These are phyloP conservation scores for Salix purpurea DNA, from an alignment of 345 rosid genomes.

Conservation along the genomic window DNA sequence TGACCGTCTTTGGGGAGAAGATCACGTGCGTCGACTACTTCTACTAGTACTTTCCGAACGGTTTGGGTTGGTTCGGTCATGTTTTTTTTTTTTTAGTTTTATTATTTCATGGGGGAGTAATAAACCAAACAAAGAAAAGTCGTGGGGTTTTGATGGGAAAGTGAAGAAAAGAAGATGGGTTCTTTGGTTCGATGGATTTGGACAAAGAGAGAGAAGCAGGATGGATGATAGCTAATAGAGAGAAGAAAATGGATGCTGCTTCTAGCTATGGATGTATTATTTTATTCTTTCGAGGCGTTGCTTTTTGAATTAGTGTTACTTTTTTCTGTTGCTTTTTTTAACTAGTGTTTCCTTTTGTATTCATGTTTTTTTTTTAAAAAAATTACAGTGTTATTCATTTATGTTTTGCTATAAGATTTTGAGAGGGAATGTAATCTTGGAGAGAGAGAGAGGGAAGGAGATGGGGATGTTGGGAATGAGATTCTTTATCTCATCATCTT, in stretches of 20 bases:
- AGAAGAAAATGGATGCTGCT: constrained; percentile 12
- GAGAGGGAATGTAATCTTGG: not conserved
- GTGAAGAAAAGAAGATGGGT: not conserved
- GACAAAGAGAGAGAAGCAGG: not conserved
- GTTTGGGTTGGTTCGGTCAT: constrained; percentile 31
- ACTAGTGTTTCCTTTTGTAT: not conserved
- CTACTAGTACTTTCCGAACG: constrained; percentile 61
- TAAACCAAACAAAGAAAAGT: not conserved
- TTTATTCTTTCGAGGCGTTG: constrained; percentile 5
- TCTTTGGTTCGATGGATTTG: not conserved
- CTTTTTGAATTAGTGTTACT: not conserved
- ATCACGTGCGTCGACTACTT: constrained; percentile 73
- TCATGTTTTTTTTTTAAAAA: not conserved
- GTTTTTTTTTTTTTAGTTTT: not conserved
- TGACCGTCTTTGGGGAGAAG: constrained; percentile 90
- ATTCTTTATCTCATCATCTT: not conserved
- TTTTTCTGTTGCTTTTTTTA: not conserved
- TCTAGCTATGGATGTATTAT: constrained; percentile 7
- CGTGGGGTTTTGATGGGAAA: not conserved
- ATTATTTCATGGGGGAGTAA: not conserved
- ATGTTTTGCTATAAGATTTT: not conserved
- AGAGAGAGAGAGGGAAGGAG: not conserved
- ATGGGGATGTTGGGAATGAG: constrained; percentile 8
- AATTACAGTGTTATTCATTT: not conserved
- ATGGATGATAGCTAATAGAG: not conserved